phyloP scores from a whole-genome alignment of 371 early-diverging fungal genomes.

The Batrachochytrium dendrobatidis region DNA sequence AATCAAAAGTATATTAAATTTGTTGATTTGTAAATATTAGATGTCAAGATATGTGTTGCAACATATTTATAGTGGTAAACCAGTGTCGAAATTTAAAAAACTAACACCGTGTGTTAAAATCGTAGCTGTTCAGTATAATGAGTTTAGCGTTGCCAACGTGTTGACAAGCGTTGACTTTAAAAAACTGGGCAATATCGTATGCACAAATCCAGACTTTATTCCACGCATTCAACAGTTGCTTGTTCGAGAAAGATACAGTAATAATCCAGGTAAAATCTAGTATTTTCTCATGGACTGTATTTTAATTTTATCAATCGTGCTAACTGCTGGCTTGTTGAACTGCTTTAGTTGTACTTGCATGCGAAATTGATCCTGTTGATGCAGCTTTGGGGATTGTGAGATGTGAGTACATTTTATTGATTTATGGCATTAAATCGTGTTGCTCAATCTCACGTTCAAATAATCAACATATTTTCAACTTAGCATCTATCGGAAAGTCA shows the following conservation, averaged over 20 bases:
- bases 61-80: too few relatives aligned
- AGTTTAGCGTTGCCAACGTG: slow-evolving; percentile 39
- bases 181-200: slow-evolving; percentile 33
- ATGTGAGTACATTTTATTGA: slow-evolving; percentile 25
- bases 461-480: too few relatives aligned
- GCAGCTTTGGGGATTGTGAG: slow-evolving; percentile 34
- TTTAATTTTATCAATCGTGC: too few relatives aligned
- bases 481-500: slow-evolving; percentile 28
- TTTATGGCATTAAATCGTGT: background rate
- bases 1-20: slow-evolving; percentile 28
- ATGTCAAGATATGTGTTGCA: too few relatives aligned
- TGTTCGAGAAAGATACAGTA: slow-evolving; percentile 27
- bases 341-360: slow-evolving; percentile 24
- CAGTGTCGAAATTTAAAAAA: background rate
- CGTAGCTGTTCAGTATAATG: slow-evolving; percentile 38
- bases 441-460: slow-evolving; percentile 1
- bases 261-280: slow-evolving; percentile 20
- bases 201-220: slow-evolving; percentile 33
- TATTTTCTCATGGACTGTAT: background rate
- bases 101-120: background rate
- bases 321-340: slow-evolving; percentile 4
- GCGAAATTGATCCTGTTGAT: slow-evolving; percentile 39
- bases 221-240: slow-evolving; percentile 34
- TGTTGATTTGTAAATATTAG: too few relatives aligned
- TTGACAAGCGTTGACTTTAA: slow-evolving; percentile 22